Conservation (phyloP, 345 rosid genomes). For the Viola odorata region DNA sequence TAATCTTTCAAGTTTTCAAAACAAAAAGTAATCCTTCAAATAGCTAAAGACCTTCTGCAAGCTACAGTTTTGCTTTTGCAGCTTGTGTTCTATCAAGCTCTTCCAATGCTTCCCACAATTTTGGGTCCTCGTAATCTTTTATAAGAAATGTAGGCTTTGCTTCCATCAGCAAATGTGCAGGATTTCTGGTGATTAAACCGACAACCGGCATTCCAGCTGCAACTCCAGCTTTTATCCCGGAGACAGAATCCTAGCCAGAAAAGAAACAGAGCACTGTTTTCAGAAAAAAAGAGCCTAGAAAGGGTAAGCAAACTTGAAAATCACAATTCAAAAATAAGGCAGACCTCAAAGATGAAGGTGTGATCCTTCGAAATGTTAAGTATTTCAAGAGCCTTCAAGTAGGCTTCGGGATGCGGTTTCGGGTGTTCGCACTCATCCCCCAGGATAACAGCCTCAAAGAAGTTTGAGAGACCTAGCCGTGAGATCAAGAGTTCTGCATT, state of each 20-base stretch:
- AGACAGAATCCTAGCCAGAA: slow-evolving; percentile 58
- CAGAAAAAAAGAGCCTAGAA: neutral
- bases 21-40: neutral
- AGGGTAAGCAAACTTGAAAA: slow-evolving; percentile 1
- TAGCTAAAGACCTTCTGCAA: neutral
- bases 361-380: slow-evolving; percentile 85
- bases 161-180: slow-evolving; percentile 50
- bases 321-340: neutral
- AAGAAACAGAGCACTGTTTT: neutral
- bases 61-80: neutral
- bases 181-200: slow-evolving; percentile 73
- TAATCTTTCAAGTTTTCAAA: neutral
- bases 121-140: slow-evolving; percentile 72
- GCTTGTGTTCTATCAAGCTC: slow-evolving; percentile 45
- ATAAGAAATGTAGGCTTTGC: slow-evolving; percentile 76
- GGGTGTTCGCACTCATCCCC: slow-evolving; percentile 78
- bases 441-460: slow-evolving; percentile 63
- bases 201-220: slow-evolving; percentile 90
- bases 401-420: slow-evolving; percentile 86
- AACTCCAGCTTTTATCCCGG: slow-evolving; percentile 93
- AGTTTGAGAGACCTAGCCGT: slow-evolving; percentile 68
- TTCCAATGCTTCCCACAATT: slow-evolving; percentile 71
- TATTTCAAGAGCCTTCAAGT: slow-evolving; percentile 72
- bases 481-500: slow-evolving; percentile 90
- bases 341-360: slow-evolving; percentile 68